Evolutionary conservation across 345 rosid genomes (phyloP).

Genomic region (Ceriops decandra): DNA sequence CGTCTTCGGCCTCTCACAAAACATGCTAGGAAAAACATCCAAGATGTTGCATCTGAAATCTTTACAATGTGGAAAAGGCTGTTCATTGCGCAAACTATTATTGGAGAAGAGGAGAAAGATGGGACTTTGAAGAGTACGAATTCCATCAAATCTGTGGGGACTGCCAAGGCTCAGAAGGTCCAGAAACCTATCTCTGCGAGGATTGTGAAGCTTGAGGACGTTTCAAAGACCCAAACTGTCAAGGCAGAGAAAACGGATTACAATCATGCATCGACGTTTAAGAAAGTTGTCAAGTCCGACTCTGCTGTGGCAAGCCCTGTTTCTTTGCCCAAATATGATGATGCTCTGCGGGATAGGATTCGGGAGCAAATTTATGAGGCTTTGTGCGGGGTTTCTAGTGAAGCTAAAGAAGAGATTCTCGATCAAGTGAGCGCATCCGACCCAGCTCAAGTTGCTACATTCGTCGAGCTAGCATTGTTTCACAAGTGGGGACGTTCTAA

Average conservation of each 20-base stretch:
- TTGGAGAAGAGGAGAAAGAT: neutral
- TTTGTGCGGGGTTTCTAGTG: slow-evolving; percentile 4
- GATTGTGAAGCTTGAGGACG: neutral
- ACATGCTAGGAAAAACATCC: slow-evolving; percentile 19
- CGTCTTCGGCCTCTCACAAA: slow-evolving; percentile 17
- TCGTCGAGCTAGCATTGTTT: slow-evolving; percentile 9
- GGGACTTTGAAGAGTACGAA: neutral
- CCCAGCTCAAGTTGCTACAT: slow-evolving; percentile 5
- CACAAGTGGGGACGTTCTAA: slow-evolving; percentile 1
- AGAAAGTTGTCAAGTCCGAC: too few species aligned
- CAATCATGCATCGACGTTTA: too few species aligned
- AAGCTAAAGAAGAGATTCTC: neutral
- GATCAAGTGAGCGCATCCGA: neutral
- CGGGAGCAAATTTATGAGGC: slow-evolving; percentile 9
- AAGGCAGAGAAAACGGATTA: too few species aligned
- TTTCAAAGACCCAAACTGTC: too few species aligned
- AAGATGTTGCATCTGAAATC: slow-evolving; percentile 11
- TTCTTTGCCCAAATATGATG: neutral
- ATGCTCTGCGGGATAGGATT: slow-evolving; percentile 4
- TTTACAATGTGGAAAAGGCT: slow-evolving; percentile 5
- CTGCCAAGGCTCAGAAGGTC: neutral
- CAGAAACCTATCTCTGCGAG: neutral
- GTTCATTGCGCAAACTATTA: neutral
- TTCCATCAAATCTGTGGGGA: neutral
- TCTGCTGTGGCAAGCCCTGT: too few species aligned